These are phyloP conservation scores for Boletellus ananas DNA, from an alignment of 768 basidiomycete species.

Conservation along the genomic window DNA sequence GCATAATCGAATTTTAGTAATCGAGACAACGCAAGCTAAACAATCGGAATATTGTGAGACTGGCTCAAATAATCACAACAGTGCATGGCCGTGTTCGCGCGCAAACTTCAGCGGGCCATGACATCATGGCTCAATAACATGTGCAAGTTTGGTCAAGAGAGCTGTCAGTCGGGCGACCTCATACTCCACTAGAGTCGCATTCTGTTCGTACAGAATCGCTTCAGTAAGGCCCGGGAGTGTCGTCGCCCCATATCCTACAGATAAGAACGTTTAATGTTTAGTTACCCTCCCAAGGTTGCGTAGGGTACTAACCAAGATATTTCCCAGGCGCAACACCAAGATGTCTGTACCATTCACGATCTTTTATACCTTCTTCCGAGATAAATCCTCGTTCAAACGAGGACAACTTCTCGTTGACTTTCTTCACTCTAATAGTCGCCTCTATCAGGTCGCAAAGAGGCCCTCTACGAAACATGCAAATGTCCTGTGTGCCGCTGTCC, in stretches of 20 bases:
- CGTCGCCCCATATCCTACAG: constrained; percentile 75
- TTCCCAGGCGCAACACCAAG: constrained; percentile 85
- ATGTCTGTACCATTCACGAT: constrained; percentile 84
- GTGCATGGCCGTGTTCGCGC: no score
- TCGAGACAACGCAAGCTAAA: not conserved
- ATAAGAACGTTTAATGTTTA: not conserved
- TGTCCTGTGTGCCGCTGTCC: constrained; percentile 2
- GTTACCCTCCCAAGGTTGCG: not conserved
- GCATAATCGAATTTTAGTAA: constrained; percentile 4
- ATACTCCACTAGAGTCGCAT: constrained; percentile 53
- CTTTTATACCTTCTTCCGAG: constrained; percentile 68
- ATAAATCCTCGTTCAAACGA: constrained; percentile 81
- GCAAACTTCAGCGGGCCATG: no score
- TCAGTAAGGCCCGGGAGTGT: constrained; percentile 80
- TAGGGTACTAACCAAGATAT: constrained; percentile 57
- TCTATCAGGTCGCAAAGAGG: constrained; percentile 46
- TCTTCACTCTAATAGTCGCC: constrained; percentile 55
- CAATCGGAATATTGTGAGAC: not conserved
- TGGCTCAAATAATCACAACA: no score
- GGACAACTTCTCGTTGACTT: constrained; percentile 62
- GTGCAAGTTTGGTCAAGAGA: constrained; percentile 53
- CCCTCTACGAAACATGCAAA: constrained; percentile 20
- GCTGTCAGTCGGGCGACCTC: constrained; percentile 56
- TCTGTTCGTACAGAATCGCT: constrained; percentile 65
- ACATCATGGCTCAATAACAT: constrained; percentile 20